Evolutionary conservation across 2,329 filamentous ascomycete genomes (phyloP), one percentile per base, ranked within the genome.

Genomic region (Xylariaceae sp.): DNA sequence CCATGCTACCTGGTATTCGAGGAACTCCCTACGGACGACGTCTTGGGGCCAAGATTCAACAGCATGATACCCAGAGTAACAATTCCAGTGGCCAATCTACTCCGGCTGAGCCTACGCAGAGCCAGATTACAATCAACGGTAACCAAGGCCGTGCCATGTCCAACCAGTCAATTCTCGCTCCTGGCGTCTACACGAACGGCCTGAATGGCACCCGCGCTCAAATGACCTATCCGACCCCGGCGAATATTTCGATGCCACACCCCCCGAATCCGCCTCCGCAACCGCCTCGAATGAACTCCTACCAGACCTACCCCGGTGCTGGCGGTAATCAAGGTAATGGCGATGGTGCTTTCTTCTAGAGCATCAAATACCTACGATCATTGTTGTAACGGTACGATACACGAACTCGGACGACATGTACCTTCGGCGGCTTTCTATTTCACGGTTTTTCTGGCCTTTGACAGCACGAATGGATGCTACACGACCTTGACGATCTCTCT

Each of bases 1-100:
- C 93, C 1, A 87, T 96, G 60, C 79, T 98, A 34, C 90, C 91
- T 3, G 81, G 85, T 37, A 96, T 98, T 62, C 91, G 93, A 62
- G 88, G 91, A 67, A 97, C 93, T 37, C 94, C 95, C 3, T 95
- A 98, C 73, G 95, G 95, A 50, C 93, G 95, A 65, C 92, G 95
- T 61, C 96, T 98, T 68, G 88, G 91, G 71, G 89, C 89, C 72
- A 98, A 98, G 82, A 90, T 99, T 55, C 79, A 86, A 63, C 78
- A 83, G 23, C 82, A 82, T 60, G 86, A 88, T 56, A 60, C 56
- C 33, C 74, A 73, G 63, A 78, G 74, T 57, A 78, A 77, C 47
- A 76, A 73, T 55, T 75, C 70, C 28, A 82, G 77, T 48, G 80
- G 80, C 21, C 81, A 84, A 65, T 74, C 74, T 9, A 82, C 82